Evolutionary conservation across 2,329 filamentous ascomycete genomes (phyloP).

Genomic region (Ilyonectria mors-panacis): DNA sequence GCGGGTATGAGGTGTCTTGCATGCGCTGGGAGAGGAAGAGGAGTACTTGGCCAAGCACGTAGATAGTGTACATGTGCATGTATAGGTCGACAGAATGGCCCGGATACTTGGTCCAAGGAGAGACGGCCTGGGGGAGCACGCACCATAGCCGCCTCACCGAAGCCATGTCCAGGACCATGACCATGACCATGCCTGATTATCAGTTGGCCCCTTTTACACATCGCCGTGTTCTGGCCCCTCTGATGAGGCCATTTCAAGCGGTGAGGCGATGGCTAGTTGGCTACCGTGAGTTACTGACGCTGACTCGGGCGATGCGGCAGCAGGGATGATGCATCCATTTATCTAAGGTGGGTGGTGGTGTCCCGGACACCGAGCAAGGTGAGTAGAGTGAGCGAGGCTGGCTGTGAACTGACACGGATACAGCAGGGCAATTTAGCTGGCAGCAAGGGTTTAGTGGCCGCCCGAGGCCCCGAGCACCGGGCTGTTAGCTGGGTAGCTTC

Average conservation of each 20-base stretch:
- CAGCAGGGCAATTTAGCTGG: not conserved
- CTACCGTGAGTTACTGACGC: conserved; percentile 1
- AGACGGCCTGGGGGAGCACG: not conserved
- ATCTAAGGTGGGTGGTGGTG: not conserved
- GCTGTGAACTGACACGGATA: not conserved
- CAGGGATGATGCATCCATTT: conserved; percentile 2
- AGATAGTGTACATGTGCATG: too few species aligned
- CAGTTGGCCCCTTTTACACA: not conserved
- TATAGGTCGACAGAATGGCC: too few species aligned
- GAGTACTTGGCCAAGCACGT: not conserved
- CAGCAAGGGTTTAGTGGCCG: not conserved
- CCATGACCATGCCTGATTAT: conserved; percentile 6
- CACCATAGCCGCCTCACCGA: conserved; percentile 15
- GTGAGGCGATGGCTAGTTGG: conserved; percentile 13
- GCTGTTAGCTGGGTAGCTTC: not conserved
- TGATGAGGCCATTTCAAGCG: conserved; percentile 19
- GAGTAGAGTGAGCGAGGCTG: not conserved
- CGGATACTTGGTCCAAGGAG: not conserved
- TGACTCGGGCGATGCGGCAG: not conserved
- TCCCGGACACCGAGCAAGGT: not conserved
- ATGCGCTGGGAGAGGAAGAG: not conserved
- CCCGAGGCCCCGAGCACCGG: not conserved
- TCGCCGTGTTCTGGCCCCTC: not conserved
- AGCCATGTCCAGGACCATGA: not conserved
- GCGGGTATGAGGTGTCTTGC: conserved; percentile 17